These are phyloP conservation scores for Rosa chinensis DNA, from an alignment of 306 rosid species.

Conservation along the genomic window DNA sequence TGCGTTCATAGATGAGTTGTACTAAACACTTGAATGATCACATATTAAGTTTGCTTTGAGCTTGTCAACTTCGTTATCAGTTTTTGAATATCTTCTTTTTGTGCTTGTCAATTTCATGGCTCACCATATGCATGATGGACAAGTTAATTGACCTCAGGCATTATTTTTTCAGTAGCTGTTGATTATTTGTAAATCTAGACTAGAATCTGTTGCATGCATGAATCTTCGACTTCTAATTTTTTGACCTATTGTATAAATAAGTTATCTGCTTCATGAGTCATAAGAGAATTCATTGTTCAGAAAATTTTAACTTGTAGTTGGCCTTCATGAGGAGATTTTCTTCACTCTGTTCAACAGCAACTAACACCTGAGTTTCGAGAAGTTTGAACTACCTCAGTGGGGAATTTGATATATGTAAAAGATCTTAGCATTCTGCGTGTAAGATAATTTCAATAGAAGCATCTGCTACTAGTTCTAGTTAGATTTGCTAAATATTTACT, in stretches of 20 bases:
- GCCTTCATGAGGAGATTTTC: conserved; percentile 58
- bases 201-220: neutral
- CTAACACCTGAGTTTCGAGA: conserved; percentile 94
- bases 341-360: conserved; percentile 85
- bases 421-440: conserved; percentile 96
- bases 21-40: no score
- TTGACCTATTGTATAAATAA: neutral
- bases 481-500: conserved; percentile 18
- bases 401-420: conserved; percentile 91
- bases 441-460: conserved; percentile 20
- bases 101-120: no score
- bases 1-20: no score
- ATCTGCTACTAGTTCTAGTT: conserved; percentile 13
- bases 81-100: no score
- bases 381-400: conserved; percentile 90
- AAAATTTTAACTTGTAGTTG: neutral
- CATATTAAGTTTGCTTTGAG: no score
- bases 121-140: no score
- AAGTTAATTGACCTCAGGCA: neutral
- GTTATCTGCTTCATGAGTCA: neutral
- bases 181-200: neutral
- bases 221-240: neutral
- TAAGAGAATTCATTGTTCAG: neutral
- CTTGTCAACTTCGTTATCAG: no score
- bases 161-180: neutral